These are phyloP conservation scores for Xylariomycetidae sp. DNA, from an alignment of 2,329 filamentous ascomycete genomes.

Conservation along the genomic window DNA sequence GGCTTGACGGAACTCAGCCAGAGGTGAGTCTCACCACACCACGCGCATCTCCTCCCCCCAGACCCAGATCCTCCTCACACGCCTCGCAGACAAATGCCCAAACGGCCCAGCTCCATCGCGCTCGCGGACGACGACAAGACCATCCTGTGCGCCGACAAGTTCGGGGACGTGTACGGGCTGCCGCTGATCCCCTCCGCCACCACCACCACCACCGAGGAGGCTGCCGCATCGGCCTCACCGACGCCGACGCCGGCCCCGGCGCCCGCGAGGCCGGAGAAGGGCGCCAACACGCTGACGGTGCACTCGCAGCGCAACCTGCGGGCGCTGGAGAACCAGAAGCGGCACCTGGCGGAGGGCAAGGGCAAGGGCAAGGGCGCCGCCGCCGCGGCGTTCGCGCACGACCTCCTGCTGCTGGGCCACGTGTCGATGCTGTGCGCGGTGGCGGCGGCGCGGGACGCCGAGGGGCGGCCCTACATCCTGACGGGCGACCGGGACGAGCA, in stretches of 20 bases:
- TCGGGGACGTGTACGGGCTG: conserved; percentile 89
- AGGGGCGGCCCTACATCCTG: conserved; percentile 42
- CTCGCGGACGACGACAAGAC: conserved; percentile 63
- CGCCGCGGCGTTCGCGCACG: conserved; percentile 59
- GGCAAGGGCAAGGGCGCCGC: conserved; percentile 26
- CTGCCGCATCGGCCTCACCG: conserved; percentile 8
- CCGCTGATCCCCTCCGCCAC: conserved; percentile 51
- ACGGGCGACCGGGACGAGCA: conserved; percentile 60
- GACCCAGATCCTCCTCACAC: conserved; percentile 24
- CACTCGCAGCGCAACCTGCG: conserved; percentile 58
- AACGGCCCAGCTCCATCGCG: conserved; percentile 72
- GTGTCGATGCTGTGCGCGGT: conserved; percentile 90
- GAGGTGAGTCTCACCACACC: conserved; percentile 44
- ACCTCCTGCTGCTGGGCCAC: conserved; percentile 80
- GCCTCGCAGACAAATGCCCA: conserved; percentile 67
- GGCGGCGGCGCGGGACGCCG: conserved; percentile 39
- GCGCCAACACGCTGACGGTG: conserved; percentile 54
- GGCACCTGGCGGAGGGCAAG: conserved; percentile 20
- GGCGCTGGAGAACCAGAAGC: conserved; percentile 54
- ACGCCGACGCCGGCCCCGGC: conserved; percentile 15
- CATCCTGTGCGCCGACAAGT: conserved; percentile 87
- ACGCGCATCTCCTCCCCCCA: no score
- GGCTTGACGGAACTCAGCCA: conserved; percentile 62
- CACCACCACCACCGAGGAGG: conserved; percentile 4
- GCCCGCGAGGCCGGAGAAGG: conserved; percentile 25